These are phyloP conservation scores for Alternaria ventricosa DNA, from an alignment of 2,329 filamentous ascomycete genomes.

Conservation along the genomic window DNA sequence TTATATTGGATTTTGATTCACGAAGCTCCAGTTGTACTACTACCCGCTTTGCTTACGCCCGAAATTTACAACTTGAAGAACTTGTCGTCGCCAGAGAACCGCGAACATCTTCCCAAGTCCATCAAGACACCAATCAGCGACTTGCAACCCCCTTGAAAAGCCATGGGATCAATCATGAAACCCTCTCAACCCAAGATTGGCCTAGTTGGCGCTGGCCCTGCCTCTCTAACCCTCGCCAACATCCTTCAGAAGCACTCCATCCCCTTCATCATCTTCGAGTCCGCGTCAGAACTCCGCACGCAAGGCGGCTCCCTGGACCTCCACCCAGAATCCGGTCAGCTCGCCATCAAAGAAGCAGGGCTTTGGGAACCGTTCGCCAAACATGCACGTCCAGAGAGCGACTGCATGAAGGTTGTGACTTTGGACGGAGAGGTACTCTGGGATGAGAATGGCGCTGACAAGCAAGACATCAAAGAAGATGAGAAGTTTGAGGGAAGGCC, in stretches of 20 bases:
- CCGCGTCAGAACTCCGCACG: slow-evolving; percentile 42
- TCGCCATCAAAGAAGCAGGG: slow-evolving; percentile 58
- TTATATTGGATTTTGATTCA: background rate
- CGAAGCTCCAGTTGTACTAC: background rate
- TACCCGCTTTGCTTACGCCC: background rate
- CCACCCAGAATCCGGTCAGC: slow-evolving; percentile 59
- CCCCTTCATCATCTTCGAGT: slow-evolving; percentile 58
- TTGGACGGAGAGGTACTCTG: slow-evolving; percentile 37
- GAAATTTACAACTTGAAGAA: background rate
- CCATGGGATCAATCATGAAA: background rate
- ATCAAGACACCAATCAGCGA: background rate
- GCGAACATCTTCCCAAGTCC: background rate
- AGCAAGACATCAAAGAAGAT: slow-evolving; percentile 49
- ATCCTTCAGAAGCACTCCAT: slow-evolving; percentile 58
- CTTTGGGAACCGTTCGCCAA: slow-evolving; percentile 60
- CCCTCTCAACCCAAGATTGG: slow-evolving; percentile 33
- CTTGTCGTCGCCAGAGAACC: background rate
- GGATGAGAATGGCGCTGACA: slow-evolving; percentile 34
- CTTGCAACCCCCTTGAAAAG: background rate
- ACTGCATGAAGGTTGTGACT: slow-evolving; percentile 58
- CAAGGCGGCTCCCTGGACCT: slow-evolving; percentile 57
- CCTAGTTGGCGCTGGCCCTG: slow-evolving; percentile 50
- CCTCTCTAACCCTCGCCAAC: slow-evolving; percentile 59
- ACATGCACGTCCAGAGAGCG: slow-evolving; percentile 60
- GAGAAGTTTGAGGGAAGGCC: slow-evolving; percentile 34